Percentiles rank a stretch among this genome's conserved stretches.
phyloP scores from a whole-genome alignment of 1,284 basidiomycete genomes.

The Boletellus deceptivus region DNA sequence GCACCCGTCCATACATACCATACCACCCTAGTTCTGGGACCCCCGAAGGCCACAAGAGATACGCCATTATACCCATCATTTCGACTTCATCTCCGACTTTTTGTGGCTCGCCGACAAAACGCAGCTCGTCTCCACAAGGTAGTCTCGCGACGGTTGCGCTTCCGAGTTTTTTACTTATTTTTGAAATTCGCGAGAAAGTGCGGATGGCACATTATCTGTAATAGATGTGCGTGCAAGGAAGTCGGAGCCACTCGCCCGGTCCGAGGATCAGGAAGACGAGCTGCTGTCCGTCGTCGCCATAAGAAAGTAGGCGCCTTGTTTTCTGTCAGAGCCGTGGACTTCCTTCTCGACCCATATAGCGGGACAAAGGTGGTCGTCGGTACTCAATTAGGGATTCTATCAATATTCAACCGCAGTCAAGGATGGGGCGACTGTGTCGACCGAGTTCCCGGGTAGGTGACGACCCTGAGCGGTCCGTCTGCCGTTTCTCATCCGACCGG shows the following conservation, averaged over 20 bases:
- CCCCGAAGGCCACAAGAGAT: slow-evolving; percentile 65
- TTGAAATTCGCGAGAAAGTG: slow-evolving; percentile 45
- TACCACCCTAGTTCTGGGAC: slow-evolving; percentile 77
- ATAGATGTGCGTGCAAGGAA: slow-evolving; percentile 85
- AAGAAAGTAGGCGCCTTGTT: slow-evolving; percentile 54
- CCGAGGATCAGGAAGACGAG: slow-evolving; percentile 96
- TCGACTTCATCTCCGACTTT: slow-evolving; percentile 95
- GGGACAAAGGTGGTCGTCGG: slow-evolving; percentile 84
- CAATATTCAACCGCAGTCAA: slow-evolving; percentile 82
- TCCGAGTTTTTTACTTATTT: neutral
- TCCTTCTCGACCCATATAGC: slow-evolving; percentile 36
- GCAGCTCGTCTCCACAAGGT: slow-evolving; percentile 86
- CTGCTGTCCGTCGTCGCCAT: slow-evolving; percentile 82
- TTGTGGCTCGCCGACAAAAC: slow-evolving; percentile 83
- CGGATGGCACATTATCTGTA: slow-evolving; percentile 88
- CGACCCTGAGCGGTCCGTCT: neutral
- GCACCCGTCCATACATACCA: neutral
- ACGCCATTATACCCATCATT: slow-evolving; percentile 82
- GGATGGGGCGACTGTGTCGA: slow-evolving; percentile 95
- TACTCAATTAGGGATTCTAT: slow-evolving; percentile 88
- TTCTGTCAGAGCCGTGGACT: neutral
- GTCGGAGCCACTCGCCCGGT: slow-evolving; percentile 70
- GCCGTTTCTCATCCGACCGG: slow-evolving; percentile 9
- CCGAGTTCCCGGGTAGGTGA: slow-evolving; percentile 77
- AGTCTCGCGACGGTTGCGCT: slow-evolving; percentile 4